Evolutionary conservation across 2,329 filamentous ascomycete genomes (phyloP).

Genomic region (Berkeleyomyces basicola): DNA sequence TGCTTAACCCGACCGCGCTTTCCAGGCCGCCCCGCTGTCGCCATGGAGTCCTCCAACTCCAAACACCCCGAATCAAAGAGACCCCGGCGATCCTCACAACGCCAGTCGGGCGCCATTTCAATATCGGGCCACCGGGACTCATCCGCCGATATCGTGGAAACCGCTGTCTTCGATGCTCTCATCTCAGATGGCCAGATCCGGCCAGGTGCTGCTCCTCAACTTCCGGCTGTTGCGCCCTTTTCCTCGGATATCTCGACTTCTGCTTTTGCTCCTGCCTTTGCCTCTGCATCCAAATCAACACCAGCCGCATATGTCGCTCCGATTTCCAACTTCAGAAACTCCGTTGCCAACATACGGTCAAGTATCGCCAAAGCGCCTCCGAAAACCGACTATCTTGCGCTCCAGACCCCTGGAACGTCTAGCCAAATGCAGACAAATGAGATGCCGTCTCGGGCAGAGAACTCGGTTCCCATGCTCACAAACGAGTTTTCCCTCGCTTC

Average conservation of each 20-base stretch:
- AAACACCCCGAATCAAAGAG: not conserved
- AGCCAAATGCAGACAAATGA: not conserved
- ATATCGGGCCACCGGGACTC: conserved; percentile 5
- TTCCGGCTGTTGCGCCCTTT: not conserved
- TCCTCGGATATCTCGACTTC: not conserved
- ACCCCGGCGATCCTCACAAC: conserved; percentile 7
- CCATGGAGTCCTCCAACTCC: not conserved
- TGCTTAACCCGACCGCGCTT: not conserved
- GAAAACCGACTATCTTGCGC: conserved; percentile 10
- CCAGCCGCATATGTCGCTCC: not conserved
- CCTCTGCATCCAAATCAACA: not conserved
- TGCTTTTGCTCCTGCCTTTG: not conserved
- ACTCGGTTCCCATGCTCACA: conserved; percentile 1
- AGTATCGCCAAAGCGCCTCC: conserved; percentile 6
- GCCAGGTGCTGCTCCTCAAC: not conserved
- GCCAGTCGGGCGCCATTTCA: conserved; percentile 5
- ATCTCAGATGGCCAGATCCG: conserved; percentile 10
- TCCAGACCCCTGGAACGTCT: not conserved
- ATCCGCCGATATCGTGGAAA: not conserved
- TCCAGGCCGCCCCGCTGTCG: not conserved
- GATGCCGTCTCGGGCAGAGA: not conserved
- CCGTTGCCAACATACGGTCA: not conserved
- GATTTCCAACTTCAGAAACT: not conserved
- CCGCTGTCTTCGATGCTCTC: conserved; percentile 12
- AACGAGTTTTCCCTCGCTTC: conserved; percentile 9